These are phyloP conservation scores for Rhizopogon vulgaris DNA, from an alignment of 768 basidiomycete genomes.

Conservation along the genomic window DNA sequence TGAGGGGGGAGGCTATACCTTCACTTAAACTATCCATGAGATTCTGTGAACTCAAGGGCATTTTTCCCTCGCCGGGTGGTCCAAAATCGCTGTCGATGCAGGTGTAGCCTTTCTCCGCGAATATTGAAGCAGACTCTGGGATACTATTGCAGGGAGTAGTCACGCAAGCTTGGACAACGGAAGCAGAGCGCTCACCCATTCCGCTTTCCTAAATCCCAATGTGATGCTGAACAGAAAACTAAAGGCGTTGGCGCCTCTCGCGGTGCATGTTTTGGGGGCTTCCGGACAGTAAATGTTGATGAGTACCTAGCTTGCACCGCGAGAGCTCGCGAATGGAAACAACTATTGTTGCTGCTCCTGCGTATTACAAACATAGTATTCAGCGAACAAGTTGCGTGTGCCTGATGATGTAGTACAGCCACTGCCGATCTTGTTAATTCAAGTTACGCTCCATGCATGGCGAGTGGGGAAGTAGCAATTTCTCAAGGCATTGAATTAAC, in stretches of 20 bases:
- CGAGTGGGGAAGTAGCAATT: no score
- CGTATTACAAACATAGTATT: background rate
- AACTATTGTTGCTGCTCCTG: background rate
- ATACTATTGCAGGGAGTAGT: slow-evolving; percentile 18
- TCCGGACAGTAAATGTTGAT: slow-evolving; percentile 32
- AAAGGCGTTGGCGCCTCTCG: slow-evolving; percentile 48
- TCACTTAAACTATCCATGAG: slow-evolving; percentile 35
- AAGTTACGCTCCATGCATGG: no score
- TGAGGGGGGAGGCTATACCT: background rate
- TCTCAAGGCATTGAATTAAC: no score
- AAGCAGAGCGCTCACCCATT: slow-evolving; percentile 26
- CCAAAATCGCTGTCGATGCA: slow-evolving; percentile 39
- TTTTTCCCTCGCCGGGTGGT: slow-evolving; percentile 11
- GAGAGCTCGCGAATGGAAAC: background rate
- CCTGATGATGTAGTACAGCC: no score
- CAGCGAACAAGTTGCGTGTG: no score
- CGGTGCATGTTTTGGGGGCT: slow-evolving; percentile 34
- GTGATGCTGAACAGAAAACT: slow-evolving; percentile 43
- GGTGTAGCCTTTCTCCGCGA: slow-evolving; percentile 45
- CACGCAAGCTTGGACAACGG: background rate
- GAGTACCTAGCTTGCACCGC: background rate
- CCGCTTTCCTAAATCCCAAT: slow-evolving; percentile 36
- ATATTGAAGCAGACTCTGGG: slow-evolving; percentile 30
- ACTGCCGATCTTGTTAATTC: no score
- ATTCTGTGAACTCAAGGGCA: slow-evolving; percentile 6